Conservation (phyloP, 75 land plant genomes). For the Cunninghamia lanceolata region DNA sequence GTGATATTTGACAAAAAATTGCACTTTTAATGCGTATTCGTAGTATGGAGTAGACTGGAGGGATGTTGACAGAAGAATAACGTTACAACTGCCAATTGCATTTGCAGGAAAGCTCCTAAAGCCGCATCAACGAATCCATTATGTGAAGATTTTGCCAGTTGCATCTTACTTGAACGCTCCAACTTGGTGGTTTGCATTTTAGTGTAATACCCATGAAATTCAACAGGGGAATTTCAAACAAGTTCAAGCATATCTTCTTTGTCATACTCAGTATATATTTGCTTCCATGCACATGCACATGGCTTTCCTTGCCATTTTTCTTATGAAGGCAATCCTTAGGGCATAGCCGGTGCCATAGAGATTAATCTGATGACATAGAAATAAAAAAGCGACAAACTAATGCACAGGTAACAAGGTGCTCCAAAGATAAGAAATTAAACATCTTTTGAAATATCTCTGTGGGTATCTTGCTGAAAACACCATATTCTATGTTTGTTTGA, state of each 20-base stretch:
- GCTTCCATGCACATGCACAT: slow-evolving; percentile 83
- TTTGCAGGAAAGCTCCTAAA: too few species aligned
- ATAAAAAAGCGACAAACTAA: slow-evolving; percentile 73
- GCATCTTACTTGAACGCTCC: too few species aligned
- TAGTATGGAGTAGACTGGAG: too few species aligned
- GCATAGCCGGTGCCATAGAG: slow-evolving; percentile 78
- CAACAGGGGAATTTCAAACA: slow-evolving; percentile 66
- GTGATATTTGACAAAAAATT: too few species aligned
- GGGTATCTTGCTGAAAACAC: slow-evolving; percentile 68
- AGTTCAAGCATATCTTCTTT: slow-evolving; percentile 79
- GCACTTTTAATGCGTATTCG: too few species aligned
- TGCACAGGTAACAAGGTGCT: slow-evolving; percentile 84
- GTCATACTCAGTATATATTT: slow-evolving; percentile 89
- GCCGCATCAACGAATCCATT: too few species aligned
- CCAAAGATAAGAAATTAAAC: slow-evolving; percentile 75
- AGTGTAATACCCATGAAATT: slow-evolving; percentile 88
- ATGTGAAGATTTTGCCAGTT: too few species aligned
- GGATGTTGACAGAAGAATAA: too few species aligned
- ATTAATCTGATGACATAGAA: slow-evolving; percentile 75
- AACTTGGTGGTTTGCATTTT: slow-evolving; percentile 97
- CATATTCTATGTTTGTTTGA: slow-evolving; percentile 41
- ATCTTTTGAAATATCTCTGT: slow-evolving; percentile 75
- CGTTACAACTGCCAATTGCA: too few species aligned
- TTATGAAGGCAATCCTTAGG: slow-evolving; percentile 74
- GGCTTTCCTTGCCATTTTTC: slow-evolving; percentile 29